These are phyloP conservation scores for Populus pruinosa DNA, from an alignment of 345 rosid genomes.

Conservation along the genomic window DNA sequence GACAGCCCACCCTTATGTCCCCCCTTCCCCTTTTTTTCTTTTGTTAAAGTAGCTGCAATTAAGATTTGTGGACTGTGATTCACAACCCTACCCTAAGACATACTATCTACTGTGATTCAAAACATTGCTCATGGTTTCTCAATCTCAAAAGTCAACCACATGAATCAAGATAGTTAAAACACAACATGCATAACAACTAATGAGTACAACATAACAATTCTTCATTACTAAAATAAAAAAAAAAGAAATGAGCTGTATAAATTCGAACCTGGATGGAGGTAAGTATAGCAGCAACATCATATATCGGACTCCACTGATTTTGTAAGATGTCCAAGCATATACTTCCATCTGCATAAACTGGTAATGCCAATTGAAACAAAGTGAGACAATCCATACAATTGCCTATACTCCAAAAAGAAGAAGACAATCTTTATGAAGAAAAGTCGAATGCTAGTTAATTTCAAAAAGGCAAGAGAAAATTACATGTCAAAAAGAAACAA, in stretches of 20 bases:
- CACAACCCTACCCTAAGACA: background rate
- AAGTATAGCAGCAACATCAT: conserved; percentile 96
- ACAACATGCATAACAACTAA: background rate
- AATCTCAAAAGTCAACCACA: background rate
- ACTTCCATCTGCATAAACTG: conserved; percentile 98
- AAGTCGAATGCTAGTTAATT: background rate
- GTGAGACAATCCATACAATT: background rate
- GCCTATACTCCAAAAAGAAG: background rate
- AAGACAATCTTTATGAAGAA: background rate
- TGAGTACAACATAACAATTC: background rate
- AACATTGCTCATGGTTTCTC: background rate
- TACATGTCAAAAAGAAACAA: background rate
- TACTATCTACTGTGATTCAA: background rate
- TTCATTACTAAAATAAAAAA: background rate
- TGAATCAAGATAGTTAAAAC: background rate
- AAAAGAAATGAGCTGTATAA: background rate
- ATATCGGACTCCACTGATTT: conserved; percentile 98
- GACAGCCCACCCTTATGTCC: background rate
- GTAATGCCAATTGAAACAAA: background rate
- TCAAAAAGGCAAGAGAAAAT: background rate
- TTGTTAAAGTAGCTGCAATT: background rate
- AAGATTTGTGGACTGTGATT: background rate
- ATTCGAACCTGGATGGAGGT: conserved; percentile 82
- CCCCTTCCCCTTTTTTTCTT: too few relatives aligned
- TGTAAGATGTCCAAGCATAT: conserved; percentile 92